Evolutionary conservation across 2,329 filamentous ascomycete species (phyloP), one percentile per base, ranked within the genome.

Genomic region (Leptographium radiaticola): DNA sequence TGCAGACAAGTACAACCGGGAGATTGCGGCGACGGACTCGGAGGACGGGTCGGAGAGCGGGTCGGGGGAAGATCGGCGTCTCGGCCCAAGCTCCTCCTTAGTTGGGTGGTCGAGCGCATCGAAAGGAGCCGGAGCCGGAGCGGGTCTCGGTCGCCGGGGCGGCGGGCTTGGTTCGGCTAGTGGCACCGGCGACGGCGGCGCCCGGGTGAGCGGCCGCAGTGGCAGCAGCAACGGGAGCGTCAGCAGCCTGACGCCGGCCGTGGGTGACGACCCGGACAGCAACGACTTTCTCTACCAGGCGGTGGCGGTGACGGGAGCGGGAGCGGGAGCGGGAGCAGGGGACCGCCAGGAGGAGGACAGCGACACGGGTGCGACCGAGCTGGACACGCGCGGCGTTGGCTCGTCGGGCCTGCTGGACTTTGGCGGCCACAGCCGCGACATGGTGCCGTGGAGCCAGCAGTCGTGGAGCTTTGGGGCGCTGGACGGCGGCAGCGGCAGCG

Each of bases 91-190:
- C 81, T 89, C 81, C 81, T 91, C 84, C 83, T 84, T 75, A 76
- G 83, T 74, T 91, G 88, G 87, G 80, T 91, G 83, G 84, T 87
- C 87, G 87, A 89, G 85, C 86, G 85, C 80, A 80, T 87, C 79
- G 77, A 77, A 68, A 78, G 82, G 75, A 87, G 85, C 75, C 83
- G 82, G 75, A 87, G 83, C 75, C 79, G 86, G 70, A 88, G 85
- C 75, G 83, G 80, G 70, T 86, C 83, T 69, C 81, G 83, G 38
- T 51, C 55, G 66, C 75, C 76, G 66, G 43, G 20, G 12, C 71
- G 78, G 68, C 76, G 77, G 70, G 75, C 77, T 66, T 82, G 78
- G 79, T 77, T 77, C 70, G 69, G 73, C 65, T 68, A 73, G 63
- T 60, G 65, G 64, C 59, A 64, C 42, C 16, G 9, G 4, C 31